Base-by-base conservation (phyloP, 495 filamentous ascomycete species). In the Daldinia caldariorum region DNA sequence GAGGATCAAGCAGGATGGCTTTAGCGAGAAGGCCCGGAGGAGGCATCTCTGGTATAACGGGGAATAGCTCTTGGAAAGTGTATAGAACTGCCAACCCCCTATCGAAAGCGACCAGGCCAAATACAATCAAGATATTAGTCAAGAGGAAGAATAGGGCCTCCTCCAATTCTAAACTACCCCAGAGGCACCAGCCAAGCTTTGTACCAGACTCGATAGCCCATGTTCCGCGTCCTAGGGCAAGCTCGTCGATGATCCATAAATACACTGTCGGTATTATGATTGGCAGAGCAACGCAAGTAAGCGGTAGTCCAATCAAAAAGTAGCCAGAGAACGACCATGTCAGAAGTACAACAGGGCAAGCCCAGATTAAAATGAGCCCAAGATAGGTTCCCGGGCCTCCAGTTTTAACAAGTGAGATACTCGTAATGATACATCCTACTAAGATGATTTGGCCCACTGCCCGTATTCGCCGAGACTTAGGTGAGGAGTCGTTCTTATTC, bases 81-180 rank as follows among this genome's bases (percentile, higher is more conserved):
- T 86, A 76, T 0, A 88, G 73, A 29, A 91, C 78, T 6, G 90
- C 83, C 26, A 89, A 67, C 18, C 83, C 86, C 69, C 88, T 85
- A 68, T 92, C 90, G 53, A 89, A 86, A 4, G 87, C 87, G 10
- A 87, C 77, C 31, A 89, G 77, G n/a, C 89, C 89, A 63, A 88
- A 84, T 3, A 90, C 85, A 58, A 92, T 86, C 38, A 92, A 67
- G 4, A 80, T 75, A 64, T 91, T 92, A 5, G 88, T 90, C 16
- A 82, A 68, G 4, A 92, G 75, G 76, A 92, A 92, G 80, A 92
- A 92, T 6, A 87, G 38, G 0, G 88, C 88, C 76, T 90, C 90
- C 78, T 92, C 89, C 4, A 91, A 77, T 29, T 91, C 89, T 20
- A 92, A 75, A 13, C 80, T 82, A n/a, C 82, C 81, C 86, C 89